Evolutionary conservation across 1,284 basidiomycete species (phyloP).

Genomic region (Sanghuangporus sanghuang): DNA sequence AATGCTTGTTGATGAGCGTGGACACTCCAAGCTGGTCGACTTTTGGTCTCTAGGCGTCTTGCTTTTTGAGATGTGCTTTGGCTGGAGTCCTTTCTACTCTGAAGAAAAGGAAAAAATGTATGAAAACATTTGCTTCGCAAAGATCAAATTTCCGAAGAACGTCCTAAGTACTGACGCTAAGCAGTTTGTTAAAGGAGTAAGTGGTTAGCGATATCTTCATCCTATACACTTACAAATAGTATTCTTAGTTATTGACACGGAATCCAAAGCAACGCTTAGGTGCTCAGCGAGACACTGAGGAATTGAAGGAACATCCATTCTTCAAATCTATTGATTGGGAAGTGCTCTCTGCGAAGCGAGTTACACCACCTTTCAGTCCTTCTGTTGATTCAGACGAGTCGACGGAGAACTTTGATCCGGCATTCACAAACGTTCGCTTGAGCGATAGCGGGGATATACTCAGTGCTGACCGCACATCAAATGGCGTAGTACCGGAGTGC

Average conservation of each 20-base stretch:
- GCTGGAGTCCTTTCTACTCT: constrained; percentile 99
- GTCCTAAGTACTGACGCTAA: constrained; percentile 98
- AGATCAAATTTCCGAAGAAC: constrained; percentile 96
- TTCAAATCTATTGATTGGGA: constrained; percentile 92
- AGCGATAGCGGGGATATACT: constrained; percentile 57
- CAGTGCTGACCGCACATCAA: constrained; percentile 73
- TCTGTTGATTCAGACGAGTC: constrained; percentile 97
- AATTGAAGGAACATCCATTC: constrained; percentile 96
- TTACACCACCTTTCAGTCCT: constrained; percentile 97
- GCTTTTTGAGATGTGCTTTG: constrained; percentile 98
- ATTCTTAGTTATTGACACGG: constrained; percentile 83
- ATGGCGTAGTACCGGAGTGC: constrained; percentile 55
- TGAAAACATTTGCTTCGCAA: constrained; percentile 98
- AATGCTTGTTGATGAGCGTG: constrained; percentile 97
- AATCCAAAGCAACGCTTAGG: constrained; percentile 97
- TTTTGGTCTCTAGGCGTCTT: constrained; percentile 96
- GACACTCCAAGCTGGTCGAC: constrained; percentile 98
- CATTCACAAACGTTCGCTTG: constrained; percentile 90
- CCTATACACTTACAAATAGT: constrained; percentile 10
- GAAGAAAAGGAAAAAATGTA: constrained; percentile 99
- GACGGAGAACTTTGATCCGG: constrained; percentile 96
- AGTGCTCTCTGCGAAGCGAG: constrained; percentile 81
- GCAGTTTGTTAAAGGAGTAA: constrained; percentile 96
- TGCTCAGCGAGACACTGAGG: constrained; percentile 86
- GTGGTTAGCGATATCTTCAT: constrained; percentile 30